A percentile compares a stretch with the other conserved stretches of the same genome.
Evolutionary conservation across 2,329 filamentous ascomycete genomes (phyloP).

Genomic region (Ambrosiella cleistominuta): DNA sequence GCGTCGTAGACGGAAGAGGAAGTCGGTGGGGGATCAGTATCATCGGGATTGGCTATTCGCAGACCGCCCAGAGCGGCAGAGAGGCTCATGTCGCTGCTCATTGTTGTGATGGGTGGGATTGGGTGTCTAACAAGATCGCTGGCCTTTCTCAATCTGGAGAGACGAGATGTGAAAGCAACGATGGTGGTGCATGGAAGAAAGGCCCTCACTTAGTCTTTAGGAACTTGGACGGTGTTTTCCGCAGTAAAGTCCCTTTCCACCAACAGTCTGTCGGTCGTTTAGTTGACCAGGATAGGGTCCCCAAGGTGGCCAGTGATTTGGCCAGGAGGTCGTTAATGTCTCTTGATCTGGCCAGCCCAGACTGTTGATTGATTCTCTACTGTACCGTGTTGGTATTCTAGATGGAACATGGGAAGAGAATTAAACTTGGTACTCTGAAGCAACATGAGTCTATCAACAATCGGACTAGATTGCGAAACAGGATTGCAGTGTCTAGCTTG

Average conservation of each 20-base stretch:
- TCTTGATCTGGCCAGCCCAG: not conserved
- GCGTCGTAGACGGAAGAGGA: slow-evolving; percentile 1
- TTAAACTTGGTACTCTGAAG: too few relatives aligned
- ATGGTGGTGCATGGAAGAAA: slow-evolving; percentile 11
- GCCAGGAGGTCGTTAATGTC: slow-evolving; percentile 2
- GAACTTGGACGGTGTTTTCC: not conserved
- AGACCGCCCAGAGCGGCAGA: slow-evolving; percentile 84
- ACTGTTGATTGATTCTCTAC: not conserved
- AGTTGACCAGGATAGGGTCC: slow-evolving; percentile 1
- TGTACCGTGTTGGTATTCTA: too few relatives aligned
- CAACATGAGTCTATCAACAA: too few relatives aligned
- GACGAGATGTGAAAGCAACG: slow-evolving; percentile 6
- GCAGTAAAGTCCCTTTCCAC: not conserved
- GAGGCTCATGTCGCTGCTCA: slow-evolving; percentile 86
- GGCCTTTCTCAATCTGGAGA: slow-evolving; percentile 10
- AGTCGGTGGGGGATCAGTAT: slow-evolving; percentile 28
- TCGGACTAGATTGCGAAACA: too few relatives aligned
- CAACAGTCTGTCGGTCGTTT: not conserved
- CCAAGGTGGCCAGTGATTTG: slow-evolving; percentile 2
- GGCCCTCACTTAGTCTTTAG: not conserved
- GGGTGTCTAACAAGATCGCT: slow-evolving; percentile 3
- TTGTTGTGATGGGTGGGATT: slow-evolving; percentile 22
- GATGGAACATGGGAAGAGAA: too few relatives aligned
- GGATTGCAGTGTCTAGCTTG: too few relatives aligned
- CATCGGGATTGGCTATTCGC: slow-evolving; percentile 91